Conservation (phyloP, 352 stramenopile species). For the Thalassiosira oceanica region DNA sequence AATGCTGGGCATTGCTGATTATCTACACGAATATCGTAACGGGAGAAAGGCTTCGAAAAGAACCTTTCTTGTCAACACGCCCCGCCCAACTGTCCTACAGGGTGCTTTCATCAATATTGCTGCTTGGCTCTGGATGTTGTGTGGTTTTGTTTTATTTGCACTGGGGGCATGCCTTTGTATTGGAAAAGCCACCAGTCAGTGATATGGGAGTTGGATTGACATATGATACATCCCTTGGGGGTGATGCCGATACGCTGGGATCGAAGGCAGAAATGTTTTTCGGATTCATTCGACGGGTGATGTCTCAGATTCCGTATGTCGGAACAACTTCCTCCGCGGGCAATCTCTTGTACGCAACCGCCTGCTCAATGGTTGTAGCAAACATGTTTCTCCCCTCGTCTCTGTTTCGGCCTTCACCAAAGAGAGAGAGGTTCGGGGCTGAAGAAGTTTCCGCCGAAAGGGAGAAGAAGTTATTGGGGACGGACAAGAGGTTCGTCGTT, state of each 20-base stretch:
- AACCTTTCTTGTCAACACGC: conserved; percentile 69
- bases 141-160: conserved; percentile 23
- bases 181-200: conserved; percentile 2
- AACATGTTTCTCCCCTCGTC: conserved; percentile 75
- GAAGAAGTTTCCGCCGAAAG: conserved; percentile 20
- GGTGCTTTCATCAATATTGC: conserved; percentile 57
- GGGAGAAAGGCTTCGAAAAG: conserved; percentile 41
- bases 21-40: conserved; percentile 47
- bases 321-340: conserved; percentile 60
- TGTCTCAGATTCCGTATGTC: conserved; percentile 50
- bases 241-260: conserved; percentile 26
- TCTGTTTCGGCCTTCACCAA: conserved; percentile 30
- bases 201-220: conserved; percentile 8
- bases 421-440: conserved; percentile 4
- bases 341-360: conserved; percentile 68
- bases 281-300: conserved; percentile 37
- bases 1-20: conserved; percentile 58
- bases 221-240: conserved; percentile 37
- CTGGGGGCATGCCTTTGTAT: conserved; percentile 12
- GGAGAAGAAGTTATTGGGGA: conserved; percentile 41
- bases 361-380: conserved; percentile 47
- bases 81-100: conserved; percentile 67
- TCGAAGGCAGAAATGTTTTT: conserved; percentile 49
- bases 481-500: conserved; percentile 70
- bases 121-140: conserved; percentile 50